Evolutionary conservation across 768 basidiomycete genomes (phyloP).

Genomic region (Ephemerocybe angulata): DNA sequence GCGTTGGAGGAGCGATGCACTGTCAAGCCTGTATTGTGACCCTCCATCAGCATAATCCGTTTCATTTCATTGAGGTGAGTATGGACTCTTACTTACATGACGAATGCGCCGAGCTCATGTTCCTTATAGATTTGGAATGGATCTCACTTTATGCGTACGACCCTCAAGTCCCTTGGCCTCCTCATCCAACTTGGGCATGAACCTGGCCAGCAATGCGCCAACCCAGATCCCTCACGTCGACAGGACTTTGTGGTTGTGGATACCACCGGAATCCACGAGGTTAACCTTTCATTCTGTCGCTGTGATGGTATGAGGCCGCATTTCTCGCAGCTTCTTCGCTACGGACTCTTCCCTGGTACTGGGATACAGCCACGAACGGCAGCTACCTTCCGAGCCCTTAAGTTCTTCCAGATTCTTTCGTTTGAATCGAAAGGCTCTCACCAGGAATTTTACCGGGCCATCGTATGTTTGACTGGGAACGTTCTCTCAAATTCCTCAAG

Average conservation of each 20-base stretch:
- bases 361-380: conserved; percentile 21
- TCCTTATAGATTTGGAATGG: conserved; percentile 12
- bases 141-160: conserved; percentile 8
- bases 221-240: conserved; percentile 5
- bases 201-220: conserved; percentile 11
- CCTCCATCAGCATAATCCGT: background rate
- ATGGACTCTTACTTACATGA: background rate
- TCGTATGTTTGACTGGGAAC: conserved; percentile 24
- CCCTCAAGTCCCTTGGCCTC: conserved; percentile 22
- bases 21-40: background rate
- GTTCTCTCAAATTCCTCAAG: conserved; percentile 14
- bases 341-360: conserved; percentile 30
- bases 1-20: background rate
- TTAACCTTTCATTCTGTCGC: conserved; percentile 28
- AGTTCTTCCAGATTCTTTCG: conserved; percentile 22
- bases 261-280: conserved; percentile 26
- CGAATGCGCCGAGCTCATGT: background rate
- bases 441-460: conserved; percentile 26
- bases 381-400: conserved; percentile 21
- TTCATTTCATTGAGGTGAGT: background rate
- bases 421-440: conserved; percentile 26
- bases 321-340: conserved; percentile 26
- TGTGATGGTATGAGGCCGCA: conserved; percentile 18
- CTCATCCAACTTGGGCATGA: conserved; percentile 27
- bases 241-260: conserved; percentile 30